Evolutionary conservation across 257 asterid species (phyloP).

Genomic region (Gentiana straminea): DNA sequence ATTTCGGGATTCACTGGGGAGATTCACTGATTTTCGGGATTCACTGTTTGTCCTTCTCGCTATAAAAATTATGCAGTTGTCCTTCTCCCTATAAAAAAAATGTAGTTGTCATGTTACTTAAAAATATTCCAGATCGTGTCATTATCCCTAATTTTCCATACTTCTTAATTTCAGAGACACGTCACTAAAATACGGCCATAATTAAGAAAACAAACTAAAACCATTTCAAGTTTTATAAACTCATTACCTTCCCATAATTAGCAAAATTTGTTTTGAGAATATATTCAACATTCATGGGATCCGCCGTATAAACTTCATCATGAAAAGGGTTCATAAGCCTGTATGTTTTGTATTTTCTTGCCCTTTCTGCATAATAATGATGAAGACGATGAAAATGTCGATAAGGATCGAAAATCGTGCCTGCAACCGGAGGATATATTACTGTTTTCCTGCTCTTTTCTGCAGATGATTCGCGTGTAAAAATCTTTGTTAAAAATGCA

Average conservation of each 20-base stretch:
- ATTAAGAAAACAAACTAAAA: too few species aligned
- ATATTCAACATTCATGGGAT: slow-evolving; percentile 51
- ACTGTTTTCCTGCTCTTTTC: not conserved
- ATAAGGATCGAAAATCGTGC: slow-evolving; percentile 38
- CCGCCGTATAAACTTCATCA: slow-evolving; percentile 40
- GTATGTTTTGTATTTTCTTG: slow-evolving; percentile 37
- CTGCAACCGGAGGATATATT: slow-evolving; percentile 26
- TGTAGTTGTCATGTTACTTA: too few species aligned
- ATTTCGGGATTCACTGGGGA: too few species aligned
- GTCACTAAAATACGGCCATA: too few species aligned
- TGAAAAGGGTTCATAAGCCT: slow-evolving; percentile 31
- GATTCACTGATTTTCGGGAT: too few species aligned
- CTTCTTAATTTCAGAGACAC: too few species aligned
- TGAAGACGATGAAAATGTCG: slow-evolving; percentile 25
- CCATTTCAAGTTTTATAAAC: not conserved
- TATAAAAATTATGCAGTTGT: too few species aligned
- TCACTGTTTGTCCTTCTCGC: too few species aligned
- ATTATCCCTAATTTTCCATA: too few species aligned
- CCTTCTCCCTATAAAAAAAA: too few species aligned
- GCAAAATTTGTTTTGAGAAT: slow-evolving; percentile 52
- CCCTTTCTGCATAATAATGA: slow-evolving; percentile 35
- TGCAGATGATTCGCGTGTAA: slow-evolving; percentile 4
- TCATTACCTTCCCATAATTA: slow-evolving; percentile 49
- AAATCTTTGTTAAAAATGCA: slow-evolving; percentile 5
- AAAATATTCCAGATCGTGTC: too few species aligned